These are phyloP conservation scores for Cicer chorassanicum DNA, from an alignment of 306 rosid species.

Conservation along the genomic window DNA sequence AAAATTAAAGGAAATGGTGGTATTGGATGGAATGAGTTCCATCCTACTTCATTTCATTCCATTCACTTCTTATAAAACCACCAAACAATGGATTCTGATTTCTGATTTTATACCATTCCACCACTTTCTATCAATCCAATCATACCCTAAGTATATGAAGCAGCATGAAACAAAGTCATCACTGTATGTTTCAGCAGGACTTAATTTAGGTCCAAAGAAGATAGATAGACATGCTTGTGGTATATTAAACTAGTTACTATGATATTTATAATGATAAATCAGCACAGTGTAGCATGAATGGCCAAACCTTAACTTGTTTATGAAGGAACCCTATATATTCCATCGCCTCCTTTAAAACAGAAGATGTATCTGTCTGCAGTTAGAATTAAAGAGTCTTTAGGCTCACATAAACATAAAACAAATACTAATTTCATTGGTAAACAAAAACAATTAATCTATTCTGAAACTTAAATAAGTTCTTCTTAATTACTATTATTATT, in stretches of 20 bases:
- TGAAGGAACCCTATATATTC: conserved; percentile 93
- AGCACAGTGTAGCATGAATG: conserved; percentile 44
- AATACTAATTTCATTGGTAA: conserved; percentile 16
- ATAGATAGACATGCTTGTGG: conserved; percentile 3
- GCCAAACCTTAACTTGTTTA: conserved; percentile 93
- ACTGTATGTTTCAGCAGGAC: not conserved
- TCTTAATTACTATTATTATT: not conserved
- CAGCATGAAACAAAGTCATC: no score
- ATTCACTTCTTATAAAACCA: no score
- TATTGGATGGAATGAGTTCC: no score
- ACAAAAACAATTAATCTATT: conserved; percentile 3
- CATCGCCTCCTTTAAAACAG: conserved; percentile 92
- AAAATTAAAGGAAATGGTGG: no score
- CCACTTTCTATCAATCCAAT: no score
- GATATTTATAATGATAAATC: conserved; percentile 8
- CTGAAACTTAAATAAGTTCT: not conserved
- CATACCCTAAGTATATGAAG: no score
- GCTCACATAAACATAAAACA: conserved; percentile 15
- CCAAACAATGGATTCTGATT: no score
- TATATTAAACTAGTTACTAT: conserved; percentile 28
- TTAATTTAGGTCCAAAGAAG: conserved; percentile 15
- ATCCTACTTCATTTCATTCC: no score
- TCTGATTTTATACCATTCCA: no score
- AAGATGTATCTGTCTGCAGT: conserved; percentile 97
- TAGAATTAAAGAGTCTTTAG: conserved; percentile 38